A percentile compares a stretch with the other conserved stretches of the same genome.
Evolutionary conservation across 108 stramenopile genomes (phyloP).

Genomic region (Fistulifera solaris): DNA sequence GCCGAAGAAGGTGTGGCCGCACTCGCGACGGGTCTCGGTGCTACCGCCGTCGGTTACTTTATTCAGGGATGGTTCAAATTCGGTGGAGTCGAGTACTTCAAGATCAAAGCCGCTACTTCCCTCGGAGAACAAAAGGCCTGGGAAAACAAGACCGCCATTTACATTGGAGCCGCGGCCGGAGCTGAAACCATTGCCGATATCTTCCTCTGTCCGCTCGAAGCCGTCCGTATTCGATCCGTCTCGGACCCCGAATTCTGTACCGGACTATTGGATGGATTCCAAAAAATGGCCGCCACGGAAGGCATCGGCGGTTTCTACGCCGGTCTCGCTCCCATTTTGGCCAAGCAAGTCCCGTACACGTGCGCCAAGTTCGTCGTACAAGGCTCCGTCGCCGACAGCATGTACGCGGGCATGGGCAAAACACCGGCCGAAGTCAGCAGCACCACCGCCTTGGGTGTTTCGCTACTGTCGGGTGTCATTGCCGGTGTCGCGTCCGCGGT

Average conservation of each 20-base stretch:
- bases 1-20: constrained; percentile 50
- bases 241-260: constrained; percentile 88
- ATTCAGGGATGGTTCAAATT: constrained; percentile 73
- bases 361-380: constrained; percentile 99
- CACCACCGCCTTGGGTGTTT: constrained; percentile 56
- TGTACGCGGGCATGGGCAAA: constrained; percentile 79
- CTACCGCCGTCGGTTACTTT: constrained; percentile 84
- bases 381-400: constrained; percentile 87
- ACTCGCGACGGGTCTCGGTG: constrained; percentile 67
- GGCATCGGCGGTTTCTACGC: constrained; percentile 94
- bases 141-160: constrained; percentile 90
- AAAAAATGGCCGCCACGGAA: constrained; percentile 78
- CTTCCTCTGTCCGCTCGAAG: constrained; percentile 97
- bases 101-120: constrained; percentile 71
- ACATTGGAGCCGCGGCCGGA: constrained; percentile 83
- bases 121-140: constrained; percentile 91
- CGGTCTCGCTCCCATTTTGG: constrained; percentile 91
- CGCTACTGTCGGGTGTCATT: constrained; percentile 91
- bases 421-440: constrained; percentile 44
- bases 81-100: constrained; percentile 84
- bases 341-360: constrained; percentile 99
- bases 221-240: constrained; percentile 94
- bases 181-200: constrained; percentile 97
- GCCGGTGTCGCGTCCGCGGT: constrained; percentile 97
- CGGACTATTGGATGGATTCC: constrained; percentile 82